Base-by-base conservation (phyloP, 2,329 filamentous ascomycete genomes). In the Aspergillus pseudotamarii region DNA sequence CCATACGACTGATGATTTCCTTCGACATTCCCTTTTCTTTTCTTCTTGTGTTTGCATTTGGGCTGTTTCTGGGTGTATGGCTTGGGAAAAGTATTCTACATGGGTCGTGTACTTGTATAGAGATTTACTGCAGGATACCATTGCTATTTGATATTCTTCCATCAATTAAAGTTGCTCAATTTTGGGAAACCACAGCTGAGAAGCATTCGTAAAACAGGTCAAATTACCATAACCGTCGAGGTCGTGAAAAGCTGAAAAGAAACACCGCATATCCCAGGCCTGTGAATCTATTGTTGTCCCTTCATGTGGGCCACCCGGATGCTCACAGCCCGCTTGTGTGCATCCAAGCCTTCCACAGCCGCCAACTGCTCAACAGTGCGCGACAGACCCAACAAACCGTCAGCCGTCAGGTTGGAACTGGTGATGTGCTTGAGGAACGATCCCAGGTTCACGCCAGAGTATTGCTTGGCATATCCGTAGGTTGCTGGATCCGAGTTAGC, bases 341-440 rank as follows among this genome's bases (percentile, higher is more conserved):
- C 95, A 78, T 99, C 94, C 34, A 99, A 83, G 76, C 96, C 92
- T 79, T 99, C 95, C 2, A 98, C 94, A 73, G 92, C 91, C 28
- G 95, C 95, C 55, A 99, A 84, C 78, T 94, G 91, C 93, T 98
- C 97, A 58, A 99, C 95, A 5, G 95, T 93, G 59, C 84, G 82
- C 38, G 94, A 93, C 2, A 99, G 91, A 72, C 96, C 95, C 71
- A 86, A 86, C 66, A 99, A 82, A 26, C 95, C 95, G 72, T 97
- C 86, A 21, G 89, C 87, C 1, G 93, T 96, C 65, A 99, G 85
- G 78, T 96, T 92, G 0, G 93, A 93, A 81, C 92, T 95, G 43
- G 95, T 99, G 74, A 99, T 97, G 83, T 98, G 93, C 83, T 99
- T 99, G 77, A 97, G 87, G 80, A 97, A 99, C 2, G 94, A 98